Percentiles rank a stretch among this genome's conserved stretches.
phyloP scores from a whole-genome alignment of 2,329 filamentous ascomycete species.

The Xylariaceae sp. region DNA sequence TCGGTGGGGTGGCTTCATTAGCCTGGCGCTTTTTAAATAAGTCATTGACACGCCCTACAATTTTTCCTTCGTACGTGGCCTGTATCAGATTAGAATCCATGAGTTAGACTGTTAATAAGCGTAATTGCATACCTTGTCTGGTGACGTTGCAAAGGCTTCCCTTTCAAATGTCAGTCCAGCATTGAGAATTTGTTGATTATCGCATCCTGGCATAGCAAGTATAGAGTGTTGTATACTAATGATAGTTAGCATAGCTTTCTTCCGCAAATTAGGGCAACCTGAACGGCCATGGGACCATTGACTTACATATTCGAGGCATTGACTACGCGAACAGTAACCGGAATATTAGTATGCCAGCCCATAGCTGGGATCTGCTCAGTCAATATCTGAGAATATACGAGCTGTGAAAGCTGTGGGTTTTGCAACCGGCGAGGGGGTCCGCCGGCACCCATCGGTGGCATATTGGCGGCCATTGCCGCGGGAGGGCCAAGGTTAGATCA shows the following conservation, averaged over 20 bases:
- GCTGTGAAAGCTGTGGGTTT: conserved; percentile 36
- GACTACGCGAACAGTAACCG: conserved; percentile 30
- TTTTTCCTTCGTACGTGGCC: conserved; percentile 46
- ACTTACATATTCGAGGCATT: conserved; percentile 35
- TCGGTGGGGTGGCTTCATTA: conserved; percentile 45
- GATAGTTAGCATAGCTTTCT: conserved; percentile 8
- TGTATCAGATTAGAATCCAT: conserved; percentile 25
- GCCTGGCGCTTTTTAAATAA: conserved; percentile 46
- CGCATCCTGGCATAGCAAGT: conserved; percentile 39
- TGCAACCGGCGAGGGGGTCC: conserved; percentile 40
- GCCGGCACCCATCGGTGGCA: conserved; percentile 50
- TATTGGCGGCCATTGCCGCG: conserved; percentile 56
- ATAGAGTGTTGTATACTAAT: conserved; percentile 47
- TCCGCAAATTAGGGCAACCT: background rate
- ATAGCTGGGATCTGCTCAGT: conserved; percentile 19
- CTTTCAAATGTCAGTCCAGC: conserved; percentile 44
- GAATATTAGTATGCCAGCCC: conserved; percentile 33
- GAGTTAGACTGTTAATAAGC: background rate
- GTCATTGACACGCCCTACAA: conserved; percentile 43
- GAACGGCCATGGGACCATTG: background rate
- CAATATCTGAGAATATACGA: conserved; percentile 36
- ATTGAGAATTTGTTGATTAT: conserved; percentile 38
- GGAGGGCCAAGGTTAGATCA: conserved; percentile 16
- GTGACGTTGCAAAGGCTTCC: conserved; percentile 41
- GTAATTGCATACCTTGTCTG: conserved; percentile 42